Base-by-base conservation (phyloP, 257 asterid species). In the Solanum phureja region DNA sequence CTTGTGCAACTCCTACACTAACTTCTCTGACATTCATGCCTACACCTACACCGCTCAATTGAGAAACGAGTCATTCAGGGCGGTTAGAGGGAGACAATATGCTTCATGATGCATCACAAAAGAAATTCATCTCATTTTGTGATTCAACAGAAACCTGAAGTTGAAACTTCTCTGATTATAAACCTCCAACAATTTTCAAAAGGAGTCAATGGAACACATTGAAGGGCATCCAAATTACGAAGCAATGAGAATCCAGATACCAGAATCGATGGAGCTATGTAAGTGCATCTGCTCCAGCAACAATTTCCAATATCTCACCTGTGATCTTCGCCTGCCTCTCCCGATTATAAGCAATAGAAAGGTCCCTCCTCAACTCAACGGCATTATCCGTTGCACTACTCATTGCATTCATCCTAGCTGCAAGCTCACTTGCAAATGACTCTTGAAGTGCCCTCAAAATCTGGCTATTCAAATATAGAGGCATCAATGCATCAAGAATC, bases 401-500 rank as follows among this genome's bases (percentile, higher is more conserved):
- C 95, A 95, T 95, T 5, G 98, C 92, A 85, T 95, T 95, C 98
- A 95, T 95, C 88, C 98, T 93, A 4, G 96, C 88, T 2, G 95
- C 92, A 33, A 95, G 89, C 79, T 95, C 98, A 73, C 98, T 95
- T 1, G 98, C 98, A 72, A 92, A 93, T n/a, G 98, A 94, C 86
- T 95, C 98, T 89, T 94, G 98, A 90, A 94, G 89, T 2, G 98
- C 96, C 93, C 92, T 93, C 93, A 95, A 87, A 72, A 95, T 92
- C 93, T 94, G 98, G 87, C 98, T 94, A 46, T 95, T 94, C 94
- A 94, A 90, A 89, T 95, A 94, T 21, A 94, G 94, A 16, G 98
- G 98, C 95, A 95, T 90, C 91, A 95, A 73, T 6, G 95, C 98
- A 92, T 95, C 98, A 87, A 95, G 96, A 89, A 95, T 94, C 85